Evolutionary conservation across 1,284 basidiomycete genomes (phyloP).

Genomic region (Tilletia setariae): DNA sequence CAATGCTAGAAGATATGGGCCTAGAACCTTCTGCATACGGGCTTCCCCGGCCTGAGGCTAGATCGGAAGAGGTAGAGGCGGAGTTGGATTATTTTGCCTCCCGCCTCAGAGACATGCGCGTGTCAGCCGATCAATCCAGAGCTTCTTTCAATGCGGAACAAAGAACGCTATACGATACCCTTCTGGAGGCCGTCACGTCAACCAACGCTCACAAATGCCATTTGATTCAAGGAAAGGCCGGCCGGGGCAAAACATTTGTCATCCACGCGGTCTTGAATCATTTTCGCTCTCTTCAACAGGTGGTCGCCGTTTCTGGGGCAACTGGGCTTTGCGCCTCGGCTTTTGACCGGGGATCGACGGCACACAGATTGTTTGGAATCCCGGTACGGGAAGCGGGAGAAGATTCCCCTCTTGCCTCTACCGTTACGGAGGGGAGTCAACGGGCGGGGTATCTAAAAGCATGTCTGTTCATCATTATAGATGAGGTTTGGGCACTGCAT

Average conservation of each 20-base stretch:
- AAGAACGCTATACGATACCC: neutral
- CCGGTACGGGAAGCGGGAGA: neutral
- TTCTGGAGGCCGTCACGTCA: neutral
- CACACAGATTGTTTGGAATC: neutral
- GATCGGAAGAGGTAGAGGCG: neutral
- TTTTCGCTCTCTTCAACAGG: neutral
- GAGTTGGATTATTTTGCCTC: neutral
- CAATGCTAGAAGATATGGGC: neutral
- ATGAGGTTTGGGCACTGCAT: neutral
- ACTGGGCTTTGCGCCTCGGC: too few relatives aligned
- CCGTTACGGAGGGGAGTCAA: neutral
- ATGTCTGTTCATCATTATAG: neutral
- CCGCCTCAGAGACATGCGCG: neutral
- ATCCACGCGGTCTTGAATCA: neutral
- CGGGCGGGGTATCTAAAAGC: neutral
- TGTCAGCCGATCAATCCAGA: neutral
- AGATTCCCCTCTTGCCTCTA: neutral
- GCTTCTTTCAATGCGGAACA: neutral
- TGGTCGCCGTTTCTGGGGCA: neutral
- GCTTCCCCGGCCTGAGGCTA: neutral
- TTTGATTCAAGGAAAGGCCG: too few relatives aligned
- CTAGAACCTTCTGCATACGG: neutral
- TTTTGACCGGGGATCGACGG: neutral
- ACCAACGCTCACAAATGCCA: neutral
- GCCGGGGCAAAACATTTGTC: neutral